Evolutionary conservation across 257 asterid species (phyloP).

Genomic region (Penstemon barbatus): DNA sequence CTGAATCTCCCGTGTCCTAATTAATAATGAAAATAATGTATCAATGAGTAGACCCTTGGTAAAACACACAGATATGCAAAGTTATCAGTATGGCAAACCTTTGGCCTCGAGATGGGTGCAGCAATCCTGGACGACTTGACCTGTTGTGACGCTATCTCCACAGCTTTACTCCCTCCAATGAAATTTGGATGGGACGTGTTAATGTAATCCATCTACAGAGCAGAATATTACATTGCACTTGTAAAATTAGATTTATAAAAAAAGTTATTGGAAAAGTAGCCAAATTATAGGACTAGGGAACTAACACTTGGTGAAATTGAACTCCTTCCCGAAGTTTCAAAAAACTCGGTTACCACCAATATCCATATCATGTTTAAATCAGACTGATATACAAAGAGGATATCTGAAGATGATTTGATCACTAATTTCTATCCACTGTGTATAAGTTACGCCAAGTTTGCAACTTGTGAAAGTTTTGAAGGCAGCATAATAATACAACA

Average conservation of each 20-base stretch:
- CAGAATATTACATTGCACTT: background rate
- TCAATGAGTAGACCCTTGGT: conserved; percentile 17
- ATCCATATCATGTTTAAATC: background rate
- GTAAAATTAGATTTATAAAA: too few relatives aligned
- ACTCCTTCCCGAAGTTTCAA: background rate
- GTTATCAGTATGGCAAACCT: conserved; percentile 35
- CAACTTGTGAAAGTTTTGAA: conserved; percentile 5
- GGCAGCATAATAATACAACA: background rate
- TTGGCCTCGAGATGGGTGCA: conserved; percentile 50
- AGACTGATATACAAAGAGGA: background rate
- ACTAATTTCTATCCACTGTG: background rate
- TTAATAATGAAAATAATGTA: conserved; percentile 23
- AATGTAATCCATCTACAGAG: conserved; percentile 78
- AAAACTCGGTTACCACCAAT: background rate
- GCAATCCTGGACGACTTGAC: conserved; percentile 50
- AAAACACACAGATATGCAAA: conserved; percentile 6
- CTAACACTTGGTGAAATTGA: background rate
- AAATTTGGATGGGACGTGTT: conserved; percentile 92
- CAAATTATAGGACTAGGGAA: background rate
- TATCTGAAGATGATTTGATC: background rate
- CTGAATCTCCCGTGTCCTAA: conserved; percentile 72
- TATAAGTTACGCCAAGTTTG: background rate
- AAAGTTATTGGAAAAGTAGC: background rate
- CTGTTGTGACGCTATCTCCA: conserved; percentile 69
- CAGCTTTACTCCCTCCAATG: conserved; percentile 87